Conservation (phyloP, 106 monocot genomes). For the Chionographis japonica region DNA sequence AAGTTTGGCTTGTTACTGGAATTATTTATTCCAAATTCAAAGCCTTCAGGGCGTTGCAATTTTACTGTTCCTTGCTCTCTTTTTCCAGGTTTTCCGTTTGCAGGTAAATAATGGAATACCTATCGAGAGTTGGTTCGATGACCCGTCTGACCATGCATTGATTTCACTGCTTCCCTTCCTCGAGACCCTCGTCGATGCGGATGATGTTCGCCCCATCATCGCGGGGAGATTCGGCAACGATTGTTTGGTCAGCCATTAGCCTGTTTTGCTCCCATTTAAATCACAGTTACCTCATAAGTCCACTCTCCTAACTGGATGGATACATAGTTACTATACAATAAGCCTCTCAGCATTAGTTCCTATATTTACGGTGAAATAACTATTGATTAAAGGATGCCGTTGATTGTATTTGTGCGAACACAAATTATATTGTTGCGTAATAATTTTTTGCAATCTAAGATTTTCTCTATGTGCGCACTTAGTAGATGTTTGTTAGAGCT, state of each 20-base stretch:
- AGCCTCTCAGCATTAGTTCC: not conserved
- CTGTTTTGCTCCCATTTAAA: not conserved
- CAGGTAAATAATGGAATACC: constrained; percentile 86
- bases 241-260: not conserved
- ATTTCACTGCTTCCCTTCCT: constrained; percentile 70
- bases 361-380: constrained; percentile 8
- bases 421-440: too few species aligned
- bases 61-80: not conserved
- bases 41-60: too few species aligned
- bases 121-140: constrained; percentile 82
- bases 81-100: constrained; percentile 58
- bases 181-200: constrained; percentile 51
- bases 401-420: too few species aligned
- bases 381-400: not conserved
- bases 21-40: too few species aligned
- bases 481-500: too few species aligned
- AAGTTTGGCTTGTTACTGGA: too few species aligned
- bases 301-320: too few species aligned
- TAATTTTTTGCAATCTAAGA: too few species aligned
- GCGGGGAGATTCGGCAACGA: constrained; percentile 46
- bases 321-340: not conserved
- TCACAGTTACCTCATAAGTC: too few species aligned
- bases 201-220: constrained; percentile 81
- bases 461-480: too few species aligned
- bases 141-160: constrained; percentile 61